A percentile compares a stretch with the other conserved stretches of the same genome.
These are phyloP conservation scores for Cucurbita maxima DNA, from an alignment of 306 rosid genomes.

Conservation along the genomic window DNA sequence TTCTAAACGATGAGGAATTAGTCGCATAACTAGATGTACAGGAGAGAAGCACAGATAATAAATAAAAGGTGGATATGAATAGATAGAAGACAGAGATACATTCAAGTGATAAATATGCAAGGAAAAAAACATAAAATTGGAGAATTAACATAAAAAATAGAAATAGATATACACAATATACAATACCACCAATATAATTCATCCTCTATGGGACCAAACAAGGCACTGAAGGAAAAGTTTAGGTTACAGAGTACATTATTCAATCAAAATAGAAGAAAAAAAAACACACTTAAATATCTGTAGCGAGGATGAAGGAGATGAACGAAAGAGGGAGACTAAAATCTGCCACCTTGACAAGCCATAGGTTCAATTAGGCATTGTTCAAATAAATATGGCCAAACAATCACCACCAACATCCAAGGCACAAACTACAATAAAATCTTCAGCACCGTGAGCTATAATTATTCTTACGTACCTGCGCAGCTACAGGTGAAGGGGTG, in stretches of 20 bases:
- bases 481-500: constrained; percentile 78
- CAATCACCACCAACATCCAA: not conserved
- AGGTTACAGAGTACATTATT: not conserved
- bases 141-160: not conserved
- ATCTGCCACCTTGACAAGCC: not conserved
- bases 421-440: not conserved
- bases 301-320: not conserved
- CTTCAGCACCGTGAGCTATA: constrained; percentile 5
- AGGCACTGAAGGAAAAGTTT: not conserved
- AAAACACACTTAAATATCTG: not conserved
- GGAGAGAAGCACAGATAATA: not conserved
- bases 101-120: not conserved
- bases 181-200: not conserved
- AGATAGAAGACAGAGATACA: not conserved
- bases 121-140: not conserved
- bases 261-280: not conserved
- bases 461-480: constrained; percentile 41
- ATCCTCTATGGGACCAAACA: not conserved
- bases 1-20: constrained; percentile 15
- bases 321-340: not conserved
- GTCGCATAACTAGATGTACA: not conserved
- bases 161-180: not conserved
- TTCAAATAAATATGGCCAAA: not conserved
- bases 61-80: not conserved
- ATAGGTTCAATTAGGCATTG: not conserved